Percentiles rank a stretch among this genome's conserved stretches.
Evolutionary conservation across 2,329 filamentous ascomycete genomes (phyloP).

Genomic region (Colletotrichum destructivum): DNA sequence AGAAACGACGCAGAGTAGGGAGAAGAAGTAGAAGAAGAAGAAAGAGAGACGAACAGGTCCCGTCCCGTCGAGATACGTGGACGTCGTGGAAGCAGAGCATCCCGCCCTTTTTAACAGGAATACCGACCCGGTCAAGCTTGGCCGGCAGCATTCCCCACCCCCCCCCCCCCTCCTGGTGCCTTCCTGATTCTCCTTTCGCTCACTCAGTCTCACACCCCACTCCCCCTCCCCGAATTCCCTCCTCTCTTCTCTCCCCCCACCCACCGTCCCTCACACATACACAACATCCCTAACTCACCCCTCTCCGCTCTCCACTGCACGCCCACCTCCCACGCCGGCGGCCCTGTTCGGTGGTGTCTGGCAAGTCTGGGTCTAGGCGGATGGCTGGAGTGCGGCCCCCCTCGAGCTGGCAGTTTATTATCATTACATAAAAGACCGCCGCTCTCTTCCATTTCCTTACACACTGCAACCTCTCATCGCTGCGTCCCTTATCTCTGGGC

Average conservation of each 20-base stretch:
- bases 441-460: conserved; percentile 44
- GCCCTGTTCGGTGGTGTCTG: conserved; percentile 40
- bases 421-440: conserved; percentile 45
- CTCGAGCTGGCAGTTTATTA: conserved; percentile 42
- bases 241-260: background rate
- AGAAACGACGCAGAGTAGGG: background rate
- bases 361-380: conserved; percentile 38
- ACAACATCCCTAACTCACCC: conserved; percentile 2
- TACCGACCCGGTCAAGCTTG: conserved; percentile 33
- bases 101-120: conserved; percentile 41
- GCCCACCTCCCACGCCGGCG: conserved; percentile 40
- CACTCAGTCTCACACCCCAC: conserved; percentile 15
- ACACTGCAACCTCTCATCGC: conserved; percentile 46
- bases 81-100: conserved; percentile 31
- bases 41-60: conserved; percentile 24
- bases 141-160: conserved; percentile 25
- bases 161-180: conserved; percentile 1
- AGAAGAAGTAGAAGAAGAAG: background rate
- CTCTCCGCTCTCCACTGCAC: conserved; percentile 29
- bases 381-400: conserved; percentile 39
- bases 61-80: conserved; percentile 6
- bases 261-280: conserved; percentile 5
- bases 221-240: conserved; percentile 29
- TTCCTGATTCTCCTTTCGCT: conserved; percentile 10
- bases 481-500: conserved; percentile 45